phyloP scores from a whole-genome alignment of 129 eudicot species.

The carrot (Daucus carota) region DNA sequence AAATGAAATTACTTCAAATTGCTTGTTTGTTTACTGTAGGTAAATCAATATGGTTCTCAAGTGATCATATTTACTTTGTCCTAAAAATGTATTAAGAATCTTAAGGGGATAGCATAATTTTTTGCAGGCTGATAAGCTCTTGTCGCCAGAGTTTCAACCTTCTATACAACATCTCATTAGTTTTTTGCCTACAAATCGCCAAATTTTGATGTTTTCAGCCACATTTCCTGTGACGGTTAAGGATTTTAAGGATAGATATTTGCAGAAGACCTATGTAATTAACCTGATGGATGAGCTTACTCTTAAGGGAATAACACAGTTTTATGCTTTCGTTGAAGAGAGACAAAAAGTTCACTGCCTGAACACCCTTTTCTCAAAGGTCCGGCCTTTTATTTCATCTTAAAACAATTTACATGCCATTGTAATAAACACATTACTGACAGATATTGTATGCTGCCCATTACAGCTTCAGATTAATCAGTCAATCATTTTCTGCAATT shows the following conservation, averaged over 20 bases:
- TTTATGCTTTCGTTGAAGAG: slow-evolving; percentile 26
- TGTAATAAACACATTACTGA: not conserved
- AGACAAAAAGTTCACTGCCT: slow-evolving; percentile 23
- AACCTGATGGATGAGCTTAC: slow-evolving; percentile 30
- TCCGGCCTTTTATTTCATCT: not conserved
- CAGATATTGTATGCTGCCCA: no score
- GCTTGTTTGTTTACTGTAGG: not conserved
- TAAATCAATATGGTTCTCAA: not conserved
- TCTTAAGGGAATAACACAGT: slow-evolving; percentile 24
- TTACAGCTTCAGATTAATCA: slow-evolving; percentile 22
- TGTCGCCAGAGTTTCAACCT: slow-evolving; percentile 25
- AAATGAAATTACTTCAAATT: no score
- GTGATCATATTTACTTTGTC: not conserved
- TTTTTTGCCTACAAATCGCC: slow-evolving; percentile 20
- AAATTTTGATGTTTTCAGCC: slow-evolving; percentile 22
- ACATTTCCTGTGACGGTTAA: slow-evolving; percentile 24
- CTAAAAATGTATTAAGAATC: not conserved
- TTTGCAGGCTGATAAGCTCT: slow-evolving; percentile 16
- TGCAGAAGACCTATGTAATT: slow-evolving; percentile 20
- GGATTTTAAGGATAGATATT: slow-evolving; percentile 20
- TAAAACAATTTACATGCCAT: not conserved
- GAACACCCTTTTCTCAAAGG: slow-evolving; percentile 18
- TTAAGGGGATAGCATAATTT: not conserved
- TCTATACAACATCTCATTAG: slow-evolving; percentile 21
- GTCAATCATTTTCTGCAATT: slow-evolving; percentile 23